phyloP scores from a whole-genome alignment of 202 grass and related monocot genomes.

The Eragrostis tef region DNA sequence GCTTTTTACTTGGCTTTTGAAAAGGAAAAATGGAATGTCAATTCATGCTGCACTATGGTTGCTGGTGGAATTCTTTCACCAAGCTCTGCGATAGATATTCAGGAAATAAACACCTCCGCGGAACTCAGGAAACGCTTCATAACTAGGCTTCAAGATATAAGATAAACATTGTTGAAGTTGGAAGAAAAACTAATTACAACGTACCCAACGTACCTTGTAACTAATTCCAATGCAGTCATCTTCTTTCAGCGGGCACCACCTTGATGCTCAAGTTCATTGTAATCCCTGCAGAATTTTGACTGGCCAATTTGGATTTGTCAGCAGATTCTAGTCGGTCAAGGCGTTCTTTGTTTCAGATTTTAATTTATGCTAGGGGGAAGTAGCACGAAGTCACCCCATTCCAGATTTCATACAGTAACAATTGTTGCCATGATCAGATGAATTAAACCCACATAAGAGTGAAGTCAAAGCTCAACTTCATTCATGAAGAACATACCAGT shows the following conservation, averaged over 20 bases:
- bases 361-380: not conserved
- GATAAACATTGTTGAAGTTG: not conserved
- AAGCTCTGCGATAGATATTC: conserved; percentile 14
- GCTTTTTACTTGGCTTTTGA: conserved; percentile 38
- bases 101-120: not conserved
- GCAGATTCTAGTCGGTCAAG: not conserved
- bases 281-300: not conserved
- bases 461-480: conserved; percentile 15
- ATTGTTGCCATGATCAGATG: not conserved
- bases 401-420: not conserved
- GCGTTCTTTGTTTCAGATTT: not conserved
- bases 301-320: not conserved
- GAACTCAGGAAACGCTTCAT: not conserved
- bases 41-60: conserved; percentile 22
- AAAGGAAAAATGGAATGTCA: conserved; percentile 39
- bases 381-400: conserved; percentile 3
- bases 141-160: not conserved
- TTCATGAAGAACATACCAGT: not conserved
- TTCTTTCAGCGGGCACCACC: not conserved
- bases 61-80: not conserved
- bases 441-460: not conserved
- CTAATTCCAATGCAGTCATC: not conserved
- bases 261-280: not conserved
- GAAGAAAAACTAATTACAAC: conserved; percentile 21
- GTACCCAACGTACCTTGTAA: not conserved